Percentiles rank a stretch among this genome's conserved stretches.
Conservation (phyloP, 176 grass and related monocot species). For the Eragrostis nindensis region DNA sequence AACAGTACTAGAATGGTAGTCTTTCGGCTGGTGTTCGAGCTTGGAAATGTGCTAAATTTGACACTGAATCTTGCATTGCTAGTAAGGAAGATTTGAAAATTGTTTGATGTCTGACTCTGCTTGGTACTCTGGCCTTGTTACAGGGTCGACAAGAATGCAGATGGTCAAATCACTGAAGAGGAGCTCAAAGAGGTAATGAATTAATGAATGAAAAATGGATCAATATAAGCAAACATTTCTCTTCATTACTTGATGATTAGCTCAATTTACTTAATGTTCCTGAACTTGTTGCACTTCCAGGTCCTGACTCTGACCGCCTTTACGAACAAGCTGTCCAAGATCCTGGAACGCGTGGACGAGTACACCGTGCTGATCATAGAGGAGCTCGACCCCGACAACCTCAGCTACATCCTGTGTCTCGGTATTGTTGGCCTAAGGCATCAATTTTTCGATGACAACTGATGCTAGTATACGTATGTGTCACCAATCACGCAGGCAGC, state of each 20-base stretch:
- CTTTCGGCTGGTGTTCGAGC: no score
- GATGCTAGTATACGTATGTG: no score
- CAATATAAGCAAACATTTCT: background rate
- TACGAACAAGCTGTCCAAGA: constrained; percentile 88
- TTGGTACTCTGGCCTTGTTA: constrained; percentile 23
- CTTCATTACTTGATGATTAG: background rate
- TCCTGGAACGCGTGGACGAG: constrained; percentile 87
- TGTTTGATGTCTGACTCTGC: no score
- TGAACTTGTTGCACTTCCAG: constrained; percentile 36
- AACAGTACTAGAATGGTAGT: no score
- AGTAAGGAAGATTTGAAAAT: no score
- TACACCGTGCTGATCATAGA: constrained; percentile 98
- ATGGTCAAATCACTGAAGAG: constrained; percentile 86
- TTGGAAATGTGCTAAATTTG: background rate
- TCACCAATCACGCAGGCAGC: no score
- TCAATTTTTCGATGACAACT: no score
- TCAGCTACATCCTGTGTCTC: constrained; percentile 88
- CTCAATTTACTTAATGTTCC: background rate
- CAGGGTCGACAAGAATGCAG: constrained; percentile 97
- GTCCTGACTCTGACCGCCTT: constrained; percentile 92
- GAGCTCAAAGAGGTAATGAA: constrained; percentile 80
- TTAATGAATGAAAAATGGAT: background rate
- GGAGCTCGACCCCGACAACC: constrained; percentile 72
- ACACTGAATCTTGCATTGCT: background rate
- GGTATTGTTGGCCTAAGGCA: no score